Percentiles rank a stretch among this genome's conserved stretches.
These are phyloP conservation scores for Styphnolobium japonicum DNA, from an alignment of 306 rosid genomes.

Conservation along the genomic window DNA sequence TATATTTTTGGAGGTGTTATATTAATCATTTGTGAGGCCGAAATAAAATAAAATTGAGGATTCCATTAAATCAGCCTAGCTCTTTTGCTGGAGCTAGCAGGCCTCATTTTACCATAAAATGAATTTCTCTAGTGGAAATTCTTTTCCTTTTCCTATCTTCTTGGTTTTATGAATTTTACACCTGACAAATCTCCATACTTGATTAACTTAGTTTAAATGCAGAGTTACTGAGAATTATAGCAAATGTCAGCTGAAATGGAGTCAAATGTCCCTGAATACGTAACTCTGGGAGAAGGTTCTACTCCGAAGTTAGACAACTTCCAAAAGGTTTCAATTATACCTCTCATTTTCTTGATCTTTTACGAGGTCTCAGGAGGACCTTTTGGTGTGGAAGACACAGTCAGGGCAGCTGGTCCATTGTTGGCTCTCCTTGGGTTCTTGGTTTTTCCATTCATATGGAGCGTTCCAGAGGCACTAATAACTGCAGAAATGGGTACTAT, in stretches of 20 bases:
- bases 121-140: background rate
- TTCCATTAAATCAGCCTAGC: too few relatives aligned
- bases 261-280: conserved; percentile 21
- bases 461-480: conserved; percentile 65
- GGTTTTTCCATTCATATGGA: conserved; percentile 58
- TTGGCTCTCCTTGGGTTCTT: conserved; percentile 56
- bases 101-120: background rate
- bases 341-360: conserved; percentile 57
- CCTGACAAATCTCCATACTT: background rate
- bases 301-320: conserved; percentile 6
- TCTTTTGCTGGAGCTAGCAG: background rate
- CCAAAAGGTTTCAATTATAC: conserved; percentile 31
- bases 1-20: background rate
- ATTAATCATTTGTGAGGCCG: too few relatives aligned
- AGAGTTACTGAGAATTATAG: background rate
- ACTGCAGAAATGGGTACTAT: conserved; percentile 70
- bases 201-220: background rate
- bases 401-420: conserved; percentile 62
- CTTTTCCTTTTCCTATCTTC: background rate
- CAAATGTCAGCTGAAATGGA: conserved; percentile 21
- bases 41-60: too few relatives aligned
- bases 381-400: conserved; percentile 65
- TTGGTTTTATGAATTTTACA: background rate
- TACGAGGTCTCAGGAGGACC: conserved; percentile 76
- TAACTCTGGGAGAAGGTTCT: conserved; percentile 10